phyloP scores from a whole-genome alignment of 2,329 filamentous ascomycete species.

The Calonectria leucothoes region DNA sequence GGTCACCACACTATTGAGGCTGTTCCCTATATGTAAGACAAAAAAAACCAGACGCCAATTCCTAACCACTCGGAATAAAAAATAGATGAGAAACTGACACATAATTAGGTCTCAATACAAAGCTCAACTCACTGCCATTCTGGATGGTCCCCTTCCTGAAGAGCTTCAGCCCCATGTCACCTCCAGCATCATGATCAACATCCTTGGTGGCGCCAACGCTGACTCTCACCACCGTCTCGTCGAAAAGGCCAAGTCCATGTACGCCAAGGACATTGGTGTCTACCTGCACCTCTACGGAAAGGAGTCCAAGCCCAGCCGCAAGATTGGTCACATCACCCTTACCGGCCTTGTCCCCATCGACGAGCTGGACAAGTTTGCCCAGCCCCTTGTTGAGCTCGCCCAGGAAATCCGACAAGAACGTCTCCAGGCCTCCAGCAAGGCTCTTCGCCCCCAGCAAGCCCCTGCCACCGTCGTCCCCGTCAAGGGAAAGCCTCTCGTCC shows the following conservation, averaged over 20 bases:
- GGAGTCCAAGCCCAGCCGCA: constrained; percentile 85
- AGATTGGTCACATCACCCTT: constrained; percentile 94
- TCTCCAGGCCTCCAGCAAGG: constrained; percentile 53
- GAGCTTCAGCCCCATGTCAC: constrained; percentile 69
- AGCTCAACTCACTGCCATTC: constrained; percentile 86
- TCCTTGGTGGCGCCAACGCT: constrained; percentile 76
- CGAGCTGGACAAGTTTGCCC: constrained; percentile 68
- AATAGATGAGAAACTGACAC: not conserved
- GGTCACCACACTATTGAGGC: constrained; percentile 97
- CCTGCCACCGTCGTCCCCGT: constrained; percentile 29
- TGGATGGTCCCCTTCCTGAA: constrained; percentile 69
- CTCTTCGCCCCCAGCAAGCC: constrained; percentile 47
- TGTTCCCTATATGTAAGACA: constrained; percentile 71
- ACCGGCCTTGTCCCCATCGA: constrained; percentile 75
- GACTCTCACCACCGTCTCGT: constrained; percentile 70
- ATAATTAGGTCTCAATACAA: constrained; percentile 80
- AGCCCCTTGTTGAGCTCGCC: constrained; percentile 75
- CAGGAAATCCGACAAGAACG: constrained; percentile 69
- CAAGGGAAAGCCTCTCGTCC: constrained; percentile 66
- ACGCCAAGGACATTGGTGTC: constrained; percentile 59
- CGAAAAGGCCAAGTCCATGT: constrained; percentile 57
- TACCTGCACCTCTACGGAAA: constrained; percentile 93
- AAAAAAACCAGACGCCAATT: not conserved
- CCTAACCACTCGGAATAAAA: not conserved
- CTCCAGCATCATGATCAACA: constrained; percentile 83